Base-by-base conservation (phyloP, 176 grass and related monocot species). In the Urochloa ruziziensis region DNA sequence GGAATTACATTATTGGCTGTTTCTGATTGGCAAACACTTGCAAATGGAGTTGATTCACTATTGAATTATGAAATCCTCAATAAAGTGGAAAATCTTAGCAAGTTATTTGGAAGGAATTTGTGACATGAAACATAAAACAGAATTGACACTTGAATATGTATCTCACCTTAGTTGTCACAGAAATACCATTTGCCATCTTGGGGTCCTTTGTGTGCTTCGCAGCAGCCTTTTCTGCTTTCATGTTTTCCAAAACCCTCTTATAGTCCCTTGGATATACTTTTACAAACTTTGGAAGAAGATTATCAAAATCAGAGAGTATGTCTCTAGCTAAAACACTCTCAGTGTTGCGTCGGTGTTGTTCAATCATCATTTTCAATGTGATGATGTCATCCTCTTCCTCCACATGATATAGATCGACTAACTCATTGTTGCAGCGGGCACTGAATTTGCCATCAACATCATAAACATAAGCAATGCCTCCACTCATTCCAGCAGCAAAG, bases 401-500 rank as follows among this genome's bases (percentile, higher is more conserved):
- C 69, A 99, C 89, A 32, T 77, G 82, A 39, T 92, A 94, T 62
- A 99, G 84, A 85, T 96, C 96, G 87, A 99, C 93, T 85, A 99
- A 89, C 73, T 99, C 96, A 68, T 69, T 10, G 73, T 99, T 99
- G 75, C 96, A 99, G 43, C 84, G 79, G 29, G 82, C 68, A 63
- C 84, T 72, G 66, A 99, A 99, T 32, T 87, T 91, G 6, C 96
- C 96, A 79, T 99, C 96, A 30, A 99, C 34, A 60, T 99, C 93
- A 74, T 96, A 88, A 85, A 99, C 89, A 90, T 94, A 99, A 48
- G 91, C 96, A 30, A 96, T 74, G 62, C 96, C 96, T 71, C 96
- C 96, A 72, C 96, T 99, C 96, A 99, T 99, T 13, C 96, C 96
- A 63, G 96, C 96, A 62, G 96, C 96, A 91, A 99, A 99, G 58